Evolutionary conservation across 139 green algal species (phyloP).

Genomic region (Chlamydomonas schloesseri): DNA sequence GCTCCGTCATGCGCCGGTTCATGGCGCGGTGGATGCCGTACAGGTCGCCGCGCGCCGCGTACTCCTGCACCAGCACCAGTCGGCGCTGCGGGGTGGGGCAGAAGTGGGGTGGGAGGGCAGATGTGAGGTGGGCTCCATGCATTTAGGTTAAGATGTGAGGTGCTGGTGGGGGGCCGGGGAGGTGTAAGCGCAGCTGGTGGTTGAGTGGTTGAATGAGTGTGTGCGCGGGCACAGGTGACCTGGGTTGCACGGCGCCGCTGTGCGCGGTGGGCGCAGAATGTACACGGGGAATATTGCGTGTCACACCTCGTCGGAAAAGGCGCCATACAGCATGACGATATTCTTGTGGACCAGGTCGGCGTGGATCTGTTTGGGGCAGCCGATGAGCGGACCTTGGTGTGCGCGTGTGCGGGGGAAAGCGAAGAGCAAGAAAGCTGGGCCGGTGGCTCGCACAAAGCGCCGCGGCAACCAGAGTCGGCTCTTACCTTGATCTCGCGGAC

Average conservation of each 20-base stretch:
- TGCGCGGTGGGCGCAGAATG: no score
- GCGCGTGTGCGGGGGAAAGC: neutral
- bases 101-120: neutral
- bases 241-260: no score
- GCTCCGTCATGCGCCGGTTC: neutral
- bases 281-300: no score
- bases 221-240: no score
- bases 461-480: no score
- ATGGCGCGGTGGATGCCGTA: conserved; percentile 3
- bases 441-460: no score
- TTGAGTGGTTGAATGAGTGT: no score
- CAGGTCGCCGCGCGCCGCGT: conserved; percentile 1
- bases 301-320: conserved; percentile 33
- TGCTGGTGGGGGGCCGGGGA: no score
- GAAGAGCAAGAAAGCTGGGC: no score
- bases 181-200: no score
- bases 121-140: neutral
- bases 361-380: conserved; percentile 26
- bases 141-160: no score
- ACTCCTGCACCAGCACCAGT: conserved; percentile 9
- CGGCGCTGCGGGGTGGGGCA: neutral
- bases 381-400: neutral
- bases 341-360: conserved; percentile 25
- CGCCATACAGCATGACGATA: conserved; percentile 43
- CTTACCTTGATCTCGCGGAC: conserved; percentile 15